Base-by-base conservation (phyloP, 257 asterid species). In the Perilla frutescens region DNA sequence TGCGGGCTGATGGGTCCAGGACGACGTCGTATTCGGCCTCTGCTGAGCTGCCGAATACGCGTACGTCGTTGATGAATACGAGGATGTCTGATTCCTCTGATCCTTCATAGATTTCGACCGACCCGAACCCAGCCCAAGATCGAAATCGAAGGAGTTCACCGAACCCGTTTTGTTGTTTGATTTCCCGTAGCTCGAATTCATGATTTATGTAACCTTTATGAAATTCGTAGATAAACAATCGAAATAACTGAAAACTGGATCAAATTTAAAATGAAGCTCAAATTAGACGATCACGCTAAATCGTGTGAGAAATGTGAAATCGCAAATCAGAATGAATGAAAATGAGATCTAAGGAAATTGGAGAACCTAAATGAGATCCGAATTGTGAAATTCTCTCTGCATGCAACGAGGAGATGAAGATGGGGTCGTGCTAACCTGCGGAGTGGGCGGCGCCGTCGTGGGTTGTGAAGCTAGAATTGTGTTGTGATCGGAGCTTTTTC, bases 1-100 rank as follows among this genome's bases (percentile, higher is more conserved):
- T 0, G 83, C 88, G 62, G 99, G 96, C 73, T 90, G 95, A 78
- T 91, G 95, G 65, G 92, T 83, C 98, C 92, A 87, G 4, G 93
- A 80, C 69, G 97, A 14, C 61, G 87, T 32, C 54, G 88, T 55
- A 59, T 62, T 81, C 4, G 91, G 91, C 81, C 69, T 90, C 36
- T 74, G 73, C 26, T 80, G 85, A 8, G 83, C 59, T 3, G 92
- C 78, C 36, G 91, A 71, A 78, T 80, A 77, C 4, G 76, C 32
- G 60, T 69, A 74, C 63, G 86, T 3, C 66, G 79, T 26, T 4
- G 88, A 68, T 11, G 84, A 79, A 59, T 84, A 80, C 51, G 92
- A 65, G 1, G 96, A 58, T 1, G 83, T 62, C 72, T 82, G 82
- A 69, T 75, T 84, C 65, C 86, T 91, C 79, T 83, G 90, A 59